phyloP scores from a whole-genome alignment of 352 stramenopile species.

The Phytophthora colocasiae region DNA sequence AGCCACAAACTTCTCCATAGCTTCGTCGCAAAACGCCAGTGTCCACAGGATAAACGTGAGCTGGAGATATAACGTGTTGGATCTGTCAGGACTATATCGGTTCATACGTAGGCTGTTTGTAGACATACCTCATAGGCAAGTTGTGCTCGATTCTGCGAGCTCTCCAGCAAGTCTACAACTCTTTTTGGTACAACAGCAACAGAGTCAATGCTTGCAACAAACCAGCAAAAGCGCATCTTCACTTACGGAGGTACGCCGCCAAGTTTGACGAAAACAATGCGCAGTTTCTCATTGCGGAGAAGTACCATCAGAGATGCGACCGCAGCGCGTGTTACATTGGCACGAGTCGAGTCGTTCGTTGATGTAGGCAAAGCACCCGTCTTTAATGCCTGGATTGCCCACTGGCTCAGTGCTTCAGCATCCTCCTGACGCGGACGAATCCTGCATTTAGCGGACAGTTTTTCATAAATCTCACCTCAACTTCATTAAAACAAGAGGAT shows the following conservation, averaged over 20 bases:
- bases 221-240: neutral
- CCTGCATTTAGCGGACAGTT: constrained; percentile 32
- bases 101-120: no score
- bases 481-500: neutral
- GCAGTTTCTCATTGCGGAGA: constrained; percentile 88
- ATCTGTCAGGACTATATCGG: no score
- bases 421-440: constrained; percentile 82
- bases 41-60: constrained; percentile 98
- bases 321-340: constrained; percentile 83
- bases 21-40: constrained; percentile 92
- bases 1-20: constrained; percentile 79
- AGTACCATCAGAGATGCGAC: constrained; percentile 94
- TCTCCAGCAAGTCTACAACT: constrained; percentile 79
- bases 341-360: constrained; percentile 72
- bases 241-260: constrained; percentile 92
- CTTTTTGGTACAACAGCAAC: constrained; percentile 26
- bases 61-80: constrained; percentile 40
- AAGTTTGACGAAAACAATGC: constrained; percentile 91
- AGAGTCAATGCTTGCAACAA: constrained; percentile 2
- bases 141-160: constrained; percentile 90
- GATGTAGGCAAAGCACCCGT: constrained; percentile 53
- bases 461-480: neutral
- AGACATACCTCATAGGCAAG: constrained; percentile 92
- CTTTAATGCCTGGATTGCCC: constrained; percentile 79
- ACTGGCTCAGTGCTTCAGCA: constrained; percentile 80